Conservation (phyloP, 75 land plant species). For the Cryptomeria japonica region DNA sequence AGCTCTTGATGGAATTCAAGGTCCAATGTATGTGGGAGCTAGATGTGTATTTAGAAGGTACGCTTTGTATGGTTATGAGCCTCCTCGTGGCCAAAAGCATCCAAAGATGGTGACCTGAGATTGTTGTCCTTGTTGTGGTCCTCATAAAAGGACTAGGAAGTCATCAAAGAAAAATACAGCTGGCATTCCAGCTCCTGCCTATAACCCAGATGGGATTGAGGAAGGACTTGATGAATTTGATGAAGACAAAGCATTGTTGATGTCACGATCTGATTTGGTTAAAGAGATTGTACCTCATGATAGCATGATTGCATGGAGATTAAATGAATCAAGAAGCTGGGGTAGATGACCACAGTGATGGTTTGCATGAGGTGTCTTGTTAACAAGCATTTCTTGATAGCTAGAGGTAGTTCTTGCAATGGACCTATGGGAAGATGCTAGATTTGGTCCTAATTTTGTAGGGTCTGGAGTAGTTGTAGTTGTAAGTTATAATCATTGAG, state of each 20-base stretch:
- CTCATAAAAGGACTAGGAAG: conserved; percentile 54
- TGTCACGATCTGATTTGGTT: conserved; percentile 75
- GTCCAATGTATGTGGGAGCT: conserved; percentile 89
- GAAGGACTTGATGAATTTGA: conserved; percentile 38
- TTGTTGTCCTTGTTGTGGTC: conserved; percentile 82
- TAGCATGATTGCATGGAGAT: too few relatives aligned
- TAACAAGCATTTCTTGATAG: too few relatives aligned
- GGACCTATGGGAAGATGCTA: too few relatives aligned
- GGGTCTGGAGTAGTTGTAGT: too few relatives aligned
- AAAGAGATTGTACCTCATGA: too few relatives aligned
- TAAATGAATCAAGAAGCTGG: too few relatives aligned
- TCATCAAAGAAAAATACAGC: conserved; percentile 14
- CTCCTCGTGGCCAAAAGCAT: conserved; percentile 64
- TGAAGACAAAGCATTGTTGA: conserved; percentile 69
- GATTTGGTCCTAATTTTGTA: too few relatives aligned
- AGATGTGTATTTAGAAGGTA: conserved; percentile 84
- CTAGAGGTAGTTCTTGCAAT: too few relatives aligned
- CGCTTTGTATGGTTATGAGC: conserved; percentile 78
- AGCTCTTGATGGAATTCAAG: conserved; percentile 85
- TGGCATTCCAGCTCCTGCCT: conserved; percentile 9
- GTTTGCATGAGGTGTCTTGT: too few relatives aligned
- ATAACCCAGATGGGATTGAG: conserved; percentile 11
- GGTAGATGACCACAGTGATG: too few relatives aligned
- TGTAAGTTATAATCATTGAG: too few relatives aligned
- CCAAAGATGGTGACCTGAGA: conserved; percentile 78